A percentile compares a stretch with the other conserved stretches of the same genome.
These are phyloP conservation scores for Akanthomyces lecanii DNA, from an alignment of 2,329 filamentous ascomycete species.

Conservation along the genomic window DNA sequence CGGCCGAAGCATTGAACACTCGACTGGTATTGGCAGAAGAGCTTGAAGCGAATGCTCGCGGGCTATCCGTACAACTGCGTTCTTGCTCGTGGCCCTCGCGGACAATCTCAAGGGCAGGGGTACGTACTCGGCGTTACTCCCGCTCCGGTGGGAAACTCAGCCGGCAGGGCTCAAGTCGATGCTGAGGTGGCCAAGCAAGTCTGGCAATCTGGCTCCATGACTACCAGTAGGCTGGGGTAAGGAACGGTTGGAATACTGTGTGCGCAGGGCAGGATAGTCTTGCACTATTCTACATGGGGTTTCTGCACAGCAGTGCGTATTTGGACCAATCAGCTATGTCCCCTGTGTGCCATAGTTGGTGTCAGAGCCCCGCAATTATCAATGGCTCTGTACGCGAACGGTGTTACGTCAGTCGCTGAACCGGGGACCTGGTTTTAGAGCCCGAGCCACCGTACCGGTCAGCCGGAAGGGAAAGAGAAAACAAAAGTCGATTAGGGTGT, in stretches of 20 bases:
- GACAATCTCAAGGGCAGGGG: no score
- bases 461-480: constrained; percentile 10
- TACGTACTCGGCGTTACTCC: background rate
- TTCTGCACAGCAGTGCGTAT: constrained; percentile 3
- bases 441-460: constrained; percentile 10
- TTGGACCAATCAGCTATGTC: constrained; percentile 5
- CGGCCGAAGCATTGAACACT: background rate
- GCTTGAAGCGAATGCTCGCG: no score
- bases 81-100: background rate
- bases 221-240: background rate
- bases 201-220: background rate
- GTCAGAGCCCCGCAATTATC: constrained; percentile 2
- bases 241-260: background rate
- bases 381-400: background rate
- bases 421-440: constrained; percentile 8
- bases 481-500: background rate
- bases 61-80: background rate
- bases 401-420: constrained; percentile 8
- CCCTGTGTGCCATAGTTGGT: background rate
- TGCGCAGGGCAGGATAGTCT: background rate
- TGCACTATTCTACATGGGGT: background rate
- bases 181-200: background rate
- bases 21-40: no score
- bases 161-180: constrained; percentile 1
- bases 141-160: background rate